Evolutionary conservation across 2,329 filamentous ascomycete genomes (phyloP), one percentile per base, ranked within the genome.

Genomic region (Alternaria sp.): DNA sequence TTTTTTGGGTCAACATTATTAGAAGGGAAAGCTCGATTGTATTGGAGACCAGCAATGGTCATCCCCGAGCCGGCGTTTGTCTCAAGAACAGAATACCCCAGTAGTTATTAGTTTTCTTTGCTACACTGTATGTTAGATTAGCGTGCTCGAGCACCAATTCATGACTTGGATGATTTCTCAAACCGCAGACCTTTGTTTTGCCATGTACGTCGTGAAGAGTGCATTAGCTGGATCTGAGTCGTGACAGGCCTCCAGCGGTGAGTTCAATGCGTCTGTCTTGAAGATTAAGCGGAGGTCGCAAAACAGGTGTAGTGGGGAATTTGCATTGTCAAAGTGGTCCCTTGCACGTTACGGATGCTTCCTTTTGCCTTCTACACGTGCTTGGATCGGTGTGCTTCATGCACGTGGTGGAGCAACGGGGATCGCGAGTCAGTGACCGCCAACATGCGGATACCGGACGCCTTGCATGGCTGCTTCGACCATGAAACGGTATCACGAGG

Each of bases 61-160:
- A 21, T 59, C 41, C 57, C 46, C 58, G 69, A 70, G 71, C 71
- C 63, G 72, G 71, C 72, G 72, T 74, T 73, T 70, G 57, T 66
- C 54, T 54, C 46, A 66, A 66, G 65, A 65, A 70, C 66, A 67
- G 30, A 73, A 74, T 74, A 74, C 71, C 71, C 67, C 56, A 56
- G 66, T 64, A 65, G 62, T 66, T 64, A 37, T 51, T 66, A 57
- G 53, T 66, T 58, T 57, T 25, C 55, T 18, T 55, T 49, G 60
- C 50, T 53, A 60, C 37, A 57, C 30, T 59, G 46, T 61, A 58
- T 23, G 44, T 55, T 63, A 64, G 63, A 66, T 55, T 64, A 64
- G 64, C 30, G 58, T 53, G 61, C 58, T 63, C 58, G 57, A 53
- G 61, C 63, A 53, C 49, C 60, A 63, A 49, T 47, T 46, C 26